phyloP scores from a whole-genome alignment of 345 rosid species.

The Acer yangbiense region DNA sequence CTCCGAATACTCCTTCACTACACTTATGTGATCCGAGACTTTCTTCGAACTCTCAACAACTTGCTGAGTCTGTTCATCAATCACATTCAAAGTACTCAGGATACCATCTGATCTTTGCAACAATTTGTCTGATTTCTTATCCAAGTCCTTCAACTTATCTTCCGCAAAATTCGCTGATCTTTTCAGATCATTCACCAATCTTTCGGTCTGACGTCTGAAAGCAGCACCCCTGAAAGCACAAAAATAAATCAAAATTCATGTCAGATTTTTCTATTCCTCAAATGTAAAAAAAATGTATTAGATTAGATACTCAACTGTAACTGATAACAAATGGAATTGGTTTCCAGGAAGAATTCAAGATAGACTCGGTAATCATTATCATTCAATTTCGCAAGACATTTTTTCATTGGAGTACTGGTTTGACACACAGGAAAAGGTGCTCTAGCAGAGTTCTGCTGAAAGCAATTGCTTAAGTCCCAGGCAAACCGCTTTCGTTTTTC shows the following conservation, averaged over 20 bases:
- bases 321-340: conserved; percentile 83
- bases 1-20: conserved; percentile 47
- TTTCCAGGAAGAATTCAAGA: conserved; percentile 69
- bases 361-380: conserved; percentile 58
- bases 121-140: conserved; percentile 47
- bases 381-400: conserved; percentile 55
- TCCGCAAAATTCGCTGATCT: conserved; percentile 57
- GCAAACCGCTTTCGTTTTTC: conserved; percentile 84
- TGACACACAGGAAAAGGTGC: conserved; percentile 55
- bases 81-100: conserved; percentile 48
- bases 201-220: conserved; percentile 72
- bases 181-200: conserved; percentile 74
- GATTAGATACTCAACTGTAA: conserved; percentile 51
- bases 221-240: conserved; percentile 53
- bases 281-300: background rate
- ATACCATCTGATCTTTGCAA: conserved; percentile 52
- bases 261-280: background rate
- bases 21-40: conserved; percentile 45
- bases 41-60: conserved; percentile 52
- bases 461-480: conserved; percentile 84
- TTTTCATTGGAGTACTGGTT: conserved; percentile 44
- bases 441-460: conserved; percentile 66
- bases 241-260: background rate
- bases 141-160: conserved; percentile 51
- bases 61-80: conserved; percentile 52